Conservation (phyloP, 495 filamentous ascomycete genomes). For the Bathelium albidoporum region DNA sequence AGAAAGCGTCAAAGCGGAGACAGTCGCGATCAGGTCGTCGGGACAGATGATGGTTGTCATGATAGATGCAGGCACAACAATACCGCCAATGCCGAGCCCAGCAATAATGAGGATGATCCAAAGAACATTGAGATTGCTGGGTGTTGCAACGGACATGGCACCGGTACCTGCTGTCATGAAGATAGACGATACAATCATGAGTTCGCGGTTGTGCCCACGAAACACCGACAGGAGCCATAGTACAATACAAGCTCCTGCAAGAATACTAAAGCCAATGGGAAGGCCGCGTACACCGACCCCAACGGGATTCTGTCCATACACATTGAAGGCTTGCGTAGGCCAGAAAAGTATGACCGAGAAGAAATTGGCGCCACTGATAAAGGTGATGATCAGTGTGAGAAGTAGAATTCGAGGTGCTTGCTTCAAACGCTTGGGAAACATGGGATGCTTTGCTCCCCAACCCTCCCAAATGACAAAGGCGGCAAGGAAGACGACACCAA, state of each 20-base stretch:
- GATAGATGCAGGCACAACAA: constrained; percentile 61
- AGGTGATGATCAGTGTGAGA: constrained; percentile 60
- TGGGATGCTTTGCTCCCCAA: constrained; percentile 51
- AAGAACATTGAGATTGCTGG: constrained; percentile 50
- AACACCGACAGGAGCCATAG: constrained; percentile 50
- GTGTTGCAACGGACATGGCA: constrained; percentile 43
- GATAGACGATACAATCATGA: constrained; percentile 51
- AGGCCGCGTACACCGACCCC: constrained; percentile 57
- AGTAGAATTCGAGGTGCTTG: constrained; percentile 52
- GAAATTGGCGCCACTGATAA: constrained; percentile 66
- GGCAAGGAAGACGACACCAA: constrained; percentile 44
- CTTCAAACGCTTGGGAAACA: constrained; percentile 54
- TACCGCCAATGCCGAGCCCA: constrained; percentile 61
- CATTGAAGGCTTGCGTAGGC: constrained; percentile 65
- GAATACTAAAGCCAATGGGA: constrained; percentile 54
- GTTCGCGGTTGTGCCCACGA: constrained; percentile 51
- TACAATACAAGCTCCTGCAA: constrained; percentile 52
- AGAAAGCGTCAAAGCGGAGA: constrained; percentile 47
- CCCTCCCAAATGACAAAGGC: constrained; percentile 52
- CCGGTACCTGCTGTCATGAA: constrained; percentile 66
- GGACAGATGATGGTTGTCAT: constrained; percentile 66
- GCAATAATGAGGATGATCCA: constrained; percentile 55
- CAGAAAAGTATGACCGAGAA: constrained; percentile 65
- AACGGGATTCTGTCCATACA: constrained; percentile 59
- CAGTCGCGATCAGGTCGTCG: constrained; percentile 62